Percentiles rank a stretch among this genome's conserved stretches.
Conservation (phyloP, 371 early-diverging fungal genomes). For the Mycotypha africana region DNA sequence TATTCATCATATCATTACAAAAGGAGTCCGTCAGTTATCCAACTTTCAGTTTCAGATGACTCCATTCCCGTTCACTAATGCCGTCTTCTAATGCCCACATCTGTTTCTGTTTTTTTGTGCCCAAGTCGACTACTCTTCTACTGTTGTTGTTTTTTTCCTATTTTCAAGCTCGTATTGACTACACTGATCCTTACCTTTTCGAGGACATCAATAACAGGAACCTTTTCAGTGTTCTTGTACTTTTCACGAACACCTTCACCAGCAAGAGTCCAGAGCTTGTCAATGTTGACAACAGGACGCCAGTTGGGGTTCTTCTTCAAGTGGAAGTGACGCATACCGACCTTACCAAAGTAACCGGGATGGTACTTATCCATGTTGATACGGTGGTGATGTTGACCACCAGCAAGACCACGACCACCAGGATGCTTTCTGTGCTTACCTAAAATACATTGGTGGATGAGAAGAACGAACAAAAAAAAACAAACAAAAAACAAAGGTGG, state of each 20-base stretch:
- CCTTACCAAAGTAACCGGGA: constrained; percentile 99
- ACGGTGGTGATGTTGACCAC: constrained; percentile 99
- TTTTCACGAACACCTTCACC: constrained; percentile 85
- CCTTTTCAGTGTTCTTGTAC: constrained; percentile 84
- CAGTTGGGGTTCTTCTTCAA: constrained; percentile 89
- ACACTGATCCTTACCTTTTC: constrained; percentile 52
- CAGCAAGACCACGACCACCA: constrained; percentile 99
- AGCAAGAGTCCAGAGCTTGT: constrained; percentile 93
- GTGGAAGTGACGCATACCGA: constrained; percentile 99
- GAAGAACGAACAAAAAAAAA: too few species aligned
- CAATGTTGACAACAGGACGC: constrained; percentile 88
- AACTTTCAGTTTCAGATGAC: too few species aligned
- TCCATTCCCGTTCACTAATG: neutral
- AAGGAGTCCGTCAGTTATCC: neutral
- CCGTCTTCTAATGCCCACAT: too few species aligned
- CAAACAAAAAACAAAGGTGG: too few species aligned
- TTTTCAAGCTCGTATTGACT: too few species aligned
- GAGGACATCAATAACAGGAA: constrained; percentile 91
- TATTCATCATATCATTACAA: constrained; percentile 4
- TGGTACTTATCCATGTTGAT: constrained; percentile 99
- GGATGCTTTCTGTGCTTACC: constrained; percentile 99
- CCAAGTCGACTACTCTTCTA: too few species aligned
- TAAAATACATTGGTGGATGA: too few species aligned
- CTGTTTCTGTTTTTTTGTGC: too few species aligned
- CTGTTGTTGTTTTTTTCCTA: too few species aligned